Base-by-base conservation (phyloP, 345 rosid genomes). In the Hevea brasiliensis region DNA sequence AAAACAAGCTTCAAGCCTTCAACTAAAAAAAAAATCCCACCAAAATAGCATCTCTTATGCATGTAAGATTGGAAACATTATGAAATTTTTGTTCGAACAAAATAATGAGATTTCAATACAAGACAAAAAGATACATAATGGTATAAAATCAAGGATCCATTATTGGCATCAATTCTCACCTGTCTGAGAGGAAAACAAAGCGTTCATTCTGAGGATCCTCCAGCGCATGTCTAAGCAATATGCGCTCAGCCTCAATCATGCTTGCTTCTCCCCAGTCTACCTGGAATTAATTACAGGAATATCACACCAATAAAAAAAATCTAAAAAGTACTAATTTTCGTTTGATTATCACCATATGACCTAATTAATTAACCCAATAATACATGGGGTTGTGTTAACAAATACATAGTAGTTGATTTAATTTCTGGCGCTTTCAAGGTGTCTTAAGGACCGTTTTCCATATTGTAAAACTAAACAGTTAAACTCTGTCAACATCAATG, bases 251-350 rank as follows among this genome's bases (percentile, higher is more conserved):
- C 86, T 87, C 89, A 61, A 95, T 89, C 99, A 92, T 95, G 77
- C 84, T 91, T 58, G 99, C 84, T 83, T 79, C 94, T 71, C 99
- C 99, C 99, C 99, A 95, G 42, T 95, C 98, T 69, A 95, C 96
- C 99, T 95, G 88, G 72, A 80, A 83, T 24, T 21, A 29, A 72
- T 55, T 47, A 23, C 37, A 60, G 15, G 42, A 70, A 48, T 29
- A 67, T 55, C 72, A 70, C 42, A 48, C 40, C 61, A 61, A 59
- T 8, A 60, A 40, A 51, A 56, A 4, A 48, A 26, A 37, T 21
- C 44, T 1, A 3, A 18, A 45, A 12, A 21, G 44, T 41, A 47
- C n/a, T n/a, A 59, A 18, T 26, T 18, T 50, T 50, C 17, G n/a
- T 17, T 32, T 72, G 15, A 51, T 48, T n/a, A 51, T 50, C n/a